Conservation (phyloP, 2,329 filamentous ascomycete genomes). For the Lecanoromycetidae sp. region DNA sequence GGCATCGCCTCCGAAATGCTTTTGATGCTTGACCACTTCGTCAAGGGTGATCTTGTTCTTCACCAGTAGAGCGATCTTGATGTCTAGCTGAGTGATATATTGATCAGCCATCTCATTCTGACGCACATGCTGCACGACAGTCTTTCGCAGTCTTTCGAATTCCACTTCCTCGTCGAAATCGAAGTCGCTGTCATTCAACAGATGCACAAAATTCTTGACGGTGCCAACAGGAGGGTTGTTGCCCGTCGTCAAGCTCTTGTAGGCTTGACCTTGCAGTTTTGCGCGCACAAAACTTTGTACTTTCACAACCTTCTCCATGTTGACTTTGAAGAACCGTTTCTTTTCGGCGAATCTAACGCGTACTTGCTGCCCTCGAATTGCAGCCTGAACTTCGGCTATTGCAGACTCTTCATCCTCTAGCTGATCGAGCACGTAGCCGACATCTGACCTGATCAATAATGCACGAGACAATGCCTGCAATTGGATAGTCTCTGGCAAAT, state of each 20-base stretch:
- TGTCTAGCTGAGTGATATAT: slow-evolving; percentile 95
- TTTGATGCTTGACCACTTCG: slow-evolving; percentile 93
- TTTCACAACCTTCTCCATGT: slow-evolving; percentile 98
- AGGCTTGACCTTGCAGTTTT: slow-evolving; percentile 92
- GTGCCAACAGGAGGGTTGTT: slow-evolving; percentile 95
- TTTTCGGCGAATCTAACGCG: slow-evolving; percentile 70
- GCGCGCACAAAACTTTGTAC: slow-evolving; percentile 93
- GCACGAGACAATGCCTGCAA: slow-evolving; percentile 69
- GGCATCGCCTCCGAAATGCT: slow-evolving; percentile 84
- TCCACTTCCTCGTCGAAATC: slow-evolving; percentile 98
- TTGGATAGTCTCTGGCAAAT: slow-evolving; percentile 53
- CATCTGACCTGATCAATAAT: slow-evolving; percentile 60
- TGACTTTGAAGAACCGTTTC: slow-evolving; percentile 77
- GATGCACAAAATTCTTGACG: slow-evolving; percentile 94
- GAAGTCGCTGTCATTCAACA: slow-evolving; percentile 95
- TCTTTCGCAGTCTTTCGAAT: slow-evolving; percentile 88
- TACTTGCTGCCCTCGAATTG: slow-evolving; percentile 60
- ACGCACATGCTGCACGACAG: slow-evolving; percentile 89
- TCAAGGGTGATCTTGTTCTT: slow-evolving; percentile 99
- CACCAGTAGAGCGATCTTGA: slow-evolving; percentile 94
- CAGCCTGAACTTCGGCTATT: slow-evolving; percentile 62
- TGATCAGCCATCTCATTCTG: slow-evolving; percentile 96
- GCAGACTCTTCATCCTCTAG: slow-evolving; percentile 74
- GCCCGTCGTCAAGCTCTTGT: slow-evolving; percentile 89
- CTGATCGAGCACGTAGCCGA: slow-evolving; percentile 62